A percentile compares a stretch with the other conserved stretches of the same genome.
Evolutionary conservation across 2,329 filamentous ascomycete species (phyloP).

Genomic region (Ophiocordyceps robertsii): DNA sequence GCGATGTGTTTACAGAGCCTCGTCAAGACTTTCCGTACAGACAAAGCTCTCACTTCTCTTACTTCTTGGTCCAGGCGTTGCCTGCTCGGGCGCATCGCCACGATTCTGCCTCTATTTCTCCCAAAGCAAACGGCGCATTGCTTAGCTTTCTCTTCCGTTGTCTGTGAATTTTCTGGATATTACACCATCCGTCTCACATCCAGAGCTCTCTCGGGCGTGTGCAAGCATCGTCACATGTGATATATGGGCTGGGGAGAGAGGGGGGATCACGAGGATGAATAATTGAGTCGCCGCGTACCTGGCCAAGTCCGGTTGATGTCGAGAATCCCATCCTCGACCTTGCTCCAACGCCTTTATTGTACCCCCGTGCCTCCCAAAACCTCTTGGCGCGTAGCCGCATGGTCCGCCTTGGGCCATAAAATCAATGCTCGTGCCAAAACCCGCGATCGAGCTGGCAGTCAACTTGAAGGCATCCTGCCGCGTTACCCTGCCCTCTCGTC

Average conservation of each 20-base stretch:
- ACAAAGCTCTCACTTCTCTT: too few relatives aligned
- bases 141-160: too few relatives aligned
- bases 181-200: too few relatives aligned
- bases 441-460: slow-evolving; percentile 5
- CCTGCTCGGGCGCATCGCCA: too few relatives aligned
- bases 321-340: not conserved
- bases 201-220: too few relatives aligned
- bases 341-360: slow-evolving; percentile 16
- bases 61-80: too few relatives aligned
- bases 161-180: too few relatives aligned
- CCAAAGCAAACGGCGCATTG: too few relatives aligned
- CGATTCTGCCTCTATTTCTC: too few relatives aligned
- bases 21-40: too few relatives aligned
- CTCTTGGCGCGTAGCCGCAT: slow-evolving; percentile 7
- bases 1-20: slow-evolving; percentile 1
- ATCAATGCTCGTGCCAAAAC: slow-evolving; percentile 7
- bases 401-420: slow-evolving; percentile 8
- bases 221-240: not conserved
- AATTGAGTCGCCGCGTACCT: not conserved
- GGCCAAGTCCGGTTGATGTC: not conserved
- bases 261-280: not conserved
- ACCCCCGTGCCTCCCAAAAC: slow-evolving; percentile 9
- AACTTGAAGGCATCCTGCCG: slow-evolving; percentile 4
- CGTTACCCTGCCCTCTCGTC: slow-evolving; percentile 6
- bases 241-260: not conserved